These are phyloP conservation scores for Cinnamomum micranthum DNA, from an alignment of 164 flowering plant species.

Conservation along the genomic window DNA sequence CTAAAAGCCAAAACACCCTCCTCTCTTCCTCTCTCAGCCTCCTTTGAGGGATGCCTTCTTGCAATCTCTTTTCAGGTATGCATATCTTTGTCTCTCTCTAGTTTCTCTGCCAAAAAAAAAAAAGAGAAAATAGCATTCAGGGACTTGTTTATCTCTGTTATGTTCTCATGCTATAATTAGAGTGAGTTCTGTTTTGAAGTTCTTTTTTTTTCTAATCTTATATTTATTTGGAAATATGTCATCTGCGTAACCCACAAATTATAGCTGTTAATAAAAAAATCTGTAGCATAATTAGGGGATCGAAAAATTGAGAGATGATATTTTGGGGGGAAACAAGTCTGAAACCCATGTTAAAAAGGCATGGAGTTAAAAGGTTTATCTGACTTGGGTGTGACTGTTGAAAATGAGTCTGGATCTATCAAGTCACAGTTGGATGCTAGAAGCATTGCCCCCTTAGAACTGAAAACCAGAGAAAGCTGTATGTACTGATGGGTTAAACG, in stretches of 20 bases:
- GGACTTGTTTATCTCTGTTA: neutral
- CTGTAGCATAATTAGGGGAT: too few relatives aligned
- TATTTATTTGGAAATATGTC: neutral
- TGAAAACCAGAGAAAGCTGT: too few relatives aligned
- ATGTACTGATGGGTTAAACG: too few relatives aligned
- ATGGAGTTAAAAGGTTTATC: neutral
- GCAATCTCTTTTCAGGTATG: constrained; percentile 18
- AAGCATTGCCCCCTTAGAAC: too few relatives aligned
- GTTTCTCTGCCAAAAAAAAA: constrained; percentile 13
- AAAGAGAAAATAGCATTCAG: neutral
- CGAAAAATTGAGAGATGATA: neutral
- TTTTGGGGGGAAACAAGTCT: neutral
- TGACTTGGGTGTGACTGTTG: neutral
- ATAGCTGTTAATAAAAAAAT: neutral
- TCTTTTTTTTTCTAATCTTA: neutral
- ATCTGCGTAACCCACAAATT: neutral
- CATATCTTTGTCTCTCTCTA: constrained; percentile 4
- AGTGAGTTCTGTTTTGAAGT: neutral
- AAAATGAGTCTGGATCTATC: too few relatives aligned
- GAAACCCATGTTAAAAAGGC: neutral
- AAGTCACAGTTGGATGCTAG: too few relatives aligned
- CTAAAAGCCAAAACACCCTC: constrained; percentile 7
- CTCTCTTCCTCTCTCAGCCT: neutral
- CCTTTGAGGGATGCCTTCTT: neutral
- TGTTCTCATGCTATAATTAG: neutral